A percentile compares a stretch with the other conserved stretches of the same genome.
Conservation (phyloP, 495 filamentous ascomycete genomes). For the Neurospora sp. region DNA sequence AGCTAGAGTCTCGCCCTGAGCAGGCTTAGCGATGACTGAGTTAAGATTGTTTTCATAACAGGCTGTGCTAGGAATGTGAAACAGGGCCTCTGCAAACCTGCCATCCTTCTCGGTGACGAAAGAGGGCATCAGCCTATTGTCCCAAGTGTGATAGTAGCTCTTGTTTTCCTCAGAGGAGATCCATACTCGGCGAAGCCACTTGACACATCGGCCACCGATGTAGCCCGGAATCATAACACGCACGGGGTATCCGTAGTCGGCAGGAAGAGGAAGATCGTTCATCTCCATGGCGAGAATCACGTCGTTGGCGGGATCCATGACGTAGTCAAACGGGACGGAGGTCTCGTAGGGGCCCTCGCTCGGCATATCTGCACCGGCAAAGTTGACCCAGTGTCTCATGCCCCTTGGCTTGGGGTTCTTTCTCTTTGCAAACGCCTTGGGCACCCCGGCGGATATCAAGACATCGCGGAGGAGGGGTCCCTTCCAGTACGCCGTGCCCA, state of each 20-base stretch:
- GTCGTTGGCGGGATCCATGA: conserved; percentile 4
- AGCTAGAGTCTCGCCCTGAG: conserved; percentile 1
- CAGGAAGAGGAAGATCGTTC: conserved; percentile 13
- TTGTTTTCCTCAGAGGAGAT: conserved; percentile 3
- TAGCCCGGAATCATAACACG: conserved; percentile 9
- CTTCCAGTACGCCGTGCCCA: conserved; percentile 11
- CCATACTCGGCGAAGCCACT: conserved; percentile 11
- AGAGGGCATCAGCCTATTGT: conserved; percentile 5
- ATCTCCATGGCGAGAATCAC: conserved; percentile 8
- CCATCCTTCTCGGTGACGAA: conserved; percentile 5
- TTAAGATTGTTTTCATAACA: conserved; percentile 6
- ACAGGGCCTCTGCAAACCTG: conserved; percentile 1
- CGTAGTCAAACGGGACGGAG: conserved; percentile 4
- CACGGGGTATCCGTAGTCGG: conserved; percentile 12
- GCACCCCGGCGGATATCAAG: conserved; percentile 4
- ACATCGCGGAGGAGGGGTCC: conserved; percentile 4
- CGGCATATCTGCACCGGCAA: conserved; percentile 8
- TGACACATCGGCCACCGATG: conserved; percentile 8
- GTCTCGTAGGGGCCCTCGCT: conserved; percentile 7
- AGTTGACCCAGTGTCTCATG: conserved; percentile 4
- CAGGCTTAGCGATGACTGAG: conserved; percentile 4
- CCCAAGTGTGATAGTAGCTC: conserved; percentile 11
- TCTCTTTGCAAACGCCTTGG: neutral
- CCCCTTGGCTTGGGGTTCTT: neutral
- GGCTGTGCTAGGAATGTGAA: conserved; percentile 3